Evolutionary conservation across 108 stramenopile species (phyloP).

Genomic region (Nitzschia sp.): DNA sequence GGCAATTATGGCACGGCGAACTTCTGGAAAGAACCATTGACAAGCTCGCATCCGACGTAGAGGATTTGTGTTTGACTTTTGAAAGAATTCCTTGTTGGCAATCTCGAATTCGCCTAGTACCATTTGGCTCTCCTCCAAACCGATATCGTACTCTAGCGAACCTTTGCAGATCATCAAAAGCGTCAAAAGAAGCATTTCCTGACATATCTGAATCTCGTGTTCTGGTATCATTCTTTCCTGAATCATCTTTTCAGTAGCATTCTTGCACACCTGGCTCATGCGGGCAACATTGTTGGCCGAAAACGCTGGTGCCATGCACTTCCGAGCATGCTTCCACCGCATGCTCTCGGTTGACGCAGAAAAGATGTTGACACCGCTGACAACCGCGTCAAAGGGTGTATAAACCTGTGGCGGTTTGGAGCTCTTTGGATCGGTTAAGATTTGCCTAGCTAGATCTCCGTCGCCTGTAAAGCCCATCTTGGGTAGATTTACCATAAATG

Average conservation of each 20-base stretch:
- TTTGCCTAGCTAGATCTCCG: neutral
- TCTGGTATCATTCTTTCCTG: slow-evolving; percentile 17
- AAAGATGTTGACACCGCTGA: slow-evolving; percentile 31
- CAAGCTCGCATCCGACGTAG: neutral
- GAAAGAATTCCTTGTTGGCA: neutral
- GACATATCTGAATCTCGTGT: slow-evolving; percentile 31
- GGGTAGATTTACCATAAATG: neutral
- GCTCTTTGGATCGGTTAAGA: neutral
- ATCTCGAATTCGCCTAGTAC: slow-evolving; percentile 21
- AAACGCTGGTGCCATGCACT: slow-evolving; percentile 39
- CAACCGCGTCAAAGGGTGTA: neutral
- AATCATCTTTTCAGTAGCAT: slow-evolving; percentile 40
- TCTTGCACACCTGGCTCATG: slow-evolving; percentile 31
- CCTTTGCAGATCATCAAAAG: slow-evolving; percentile 41
- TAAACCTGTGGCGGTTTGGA: neutral
- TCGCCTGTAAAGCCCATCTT: neutral
- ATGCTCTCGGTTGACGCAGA: slow-evolving; percentile 29
- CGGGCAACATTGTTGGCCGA: slow-evolving; percentile 25
- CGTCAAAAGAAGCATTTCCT: slow-evolving; percentile 43
- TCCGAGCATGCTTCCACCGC: slow-evolving; percentile 43
- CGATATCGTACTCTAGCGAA: slow-evolving; percentile 47
- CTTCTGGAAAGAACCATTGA: neutral
- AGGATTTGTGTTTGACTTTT: neutral
- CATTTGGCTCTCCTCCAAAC: slow-evolving; percentile 15
- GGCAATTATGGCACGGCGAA: slow-evolving; percentile 1